Evolutionary conservation across 176 grass and related monocot genomes (phyloP).

Genomic region (barley (Hordeum vulgare)): MorexV3_pseudomolecules_assembly NC_058520.1:563229566-563230065

Average conservation of each 20-base stretch:
- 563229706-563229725: background rate
- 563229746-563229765: background rate
- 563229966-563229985: background rate
- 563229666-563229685: too few species aligned
- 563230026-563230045: background rate
- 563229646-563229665: too few species aligned
- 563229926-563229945: constrained; percentile 11
- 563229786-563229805: background rate
- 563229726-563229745: background rate
- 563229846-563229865: background rate
- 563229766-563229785: background rate
- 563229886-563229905: background rate
- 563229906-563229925: background rate
- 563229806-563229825: background rate
- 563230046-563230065: background rate
- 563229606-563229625: too few species aligned
- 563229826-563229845: background rate
- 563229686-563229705: too few species aligned
- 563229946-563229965: background rate
- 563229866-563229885: background rate
- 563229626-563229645: too few species aligned
- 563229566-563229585: too few species aligned
- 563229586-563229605: too few species aligned
- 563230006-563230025: too few species aligned
- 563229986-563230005: background rate